Evolutionary conservation across 306 rosid species (phyloP).

Genomic region (Lithocarpus polystachyus): DNA sequence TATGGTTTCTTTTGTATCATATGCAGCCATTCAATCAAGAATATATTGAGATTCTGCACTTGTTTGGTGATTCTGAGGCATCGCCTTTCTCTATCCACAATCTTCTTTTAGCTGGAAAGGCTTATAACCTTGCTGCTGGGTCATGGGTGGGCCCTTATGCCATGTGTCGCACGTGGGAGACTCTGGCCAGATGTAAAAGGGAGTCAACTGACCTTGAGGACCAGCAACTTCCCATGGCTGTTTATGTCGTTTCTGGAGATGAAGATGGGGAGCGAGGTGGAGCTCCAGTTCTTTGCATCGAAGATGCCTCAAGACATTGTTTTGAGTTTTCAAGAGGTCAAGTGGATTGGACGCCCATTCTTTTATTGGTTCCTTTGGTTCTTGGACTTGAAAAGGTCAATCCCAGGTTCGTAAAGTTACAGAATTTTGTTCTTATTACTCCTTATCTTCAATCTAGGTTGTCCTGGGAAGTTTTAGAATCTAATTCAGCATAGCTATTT

Average conservation of each 20-base stretch:
- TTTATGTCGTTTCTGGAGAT: conserved; percentile 94
- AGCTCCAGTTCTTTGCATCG: conserved; percentile 90
- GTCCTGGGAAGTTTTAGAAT: not conserved
- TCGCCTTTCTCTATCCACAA: conserved; percentile 80
- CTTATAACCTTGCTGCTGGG: conserved; percentile 86
- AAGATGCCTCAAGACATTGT: conserved; percentile 75
- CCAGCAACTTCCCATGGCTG: conserved; percentile 81
- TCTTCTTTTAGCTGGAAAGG: conserved; percentile 83
- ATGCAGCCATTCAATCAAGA: conserved; percentile 67
- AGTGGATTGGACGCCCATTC: conserved; percentile 80
- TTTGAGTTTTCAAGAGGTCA: conserved; percentile 55
- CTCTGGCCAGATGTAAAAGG: conserved; percentile 57
- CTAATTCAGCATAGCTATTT: not conserved
- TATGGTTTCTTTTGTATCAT: conserved; percentile 5
- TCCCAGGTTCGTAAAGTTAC: conserved; percentile 58
- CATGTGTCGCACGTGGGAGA: conserved; percentile 95
- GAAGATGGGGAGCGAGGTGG: conserved; percentile 99
- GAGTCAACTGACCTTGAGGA: conserved; percentile 42
- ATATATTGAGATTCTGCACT: conserved; percentile 63
- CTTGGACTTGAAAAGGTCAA: conserved; percentile 97
- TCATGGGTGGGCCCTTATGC: conserved; percentile 99
- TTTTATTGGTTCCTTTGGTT: conserved; percentile 93
- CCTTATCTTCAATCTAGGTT: not conserved
- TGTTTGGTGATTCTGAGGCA: conserved; percentile 79
- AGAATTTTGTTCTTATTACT: not conserved